Evolutionary conservation across 495 filamentous ascomycete species (phyloP).

Genomic region (Filosporella fistucella): DNA sequence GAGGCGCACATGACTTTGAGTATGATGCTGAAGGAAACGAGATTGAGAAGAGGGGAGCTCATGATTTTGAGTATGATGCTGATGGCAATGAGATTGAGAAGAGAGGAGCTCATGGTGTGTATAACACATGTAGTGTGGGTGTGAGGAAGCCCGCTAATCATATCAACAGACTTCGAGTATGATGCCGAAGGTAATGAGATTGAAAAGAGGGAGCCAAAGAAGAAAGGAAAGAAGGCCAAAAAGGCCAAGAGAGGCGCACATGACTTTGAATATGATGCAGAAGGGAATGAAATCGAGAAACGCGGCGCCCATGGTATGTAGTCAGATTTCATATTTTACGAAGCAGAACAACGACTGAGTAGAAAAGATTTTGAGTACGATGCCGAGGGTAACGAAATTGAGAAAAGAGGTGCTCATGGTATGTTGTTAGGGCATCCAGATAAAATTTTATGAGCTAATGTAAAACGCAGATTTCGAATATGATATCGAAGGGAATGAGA

Average conservation of each 20-base stretch:
- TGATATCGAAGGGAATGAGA: conserved; percentile 10
- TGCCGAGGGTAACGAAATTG: background rate
- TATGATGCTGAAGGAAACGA: conserved; percentile 13
- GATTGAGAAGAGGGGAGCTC: conserved; percentile 3
- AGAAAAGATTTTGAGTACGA: conserved; percentile 2
- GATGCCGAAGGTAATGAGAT: conserved; percentile 15
- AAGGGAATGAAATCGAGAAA: conserved; percentile 10
- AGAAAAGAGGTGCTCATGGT: background rate
- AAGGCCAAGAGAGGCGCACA: background rate
- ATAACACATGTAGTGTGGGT: no score
- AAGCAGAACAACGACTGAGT: conserved; percentile 3
- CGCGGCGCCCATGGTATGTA: background rate
- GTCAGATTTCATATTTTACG: no score
- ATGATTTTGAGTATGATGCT: conserved; percentile 4
- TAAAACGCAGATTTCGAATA: conserved; percentile 6
- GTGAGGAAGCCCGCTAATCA: no score
- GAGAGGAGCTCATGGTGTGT: background rate
- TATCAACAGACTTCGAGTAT: conserved; percentile 1
- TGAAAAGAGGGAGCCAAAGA: conserved; percentile 12
- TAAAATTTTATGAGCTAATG: no score
- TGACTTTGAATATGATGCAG: conserved; percentile 6
- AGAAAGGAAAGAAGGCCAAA: conserved; percentile 12
- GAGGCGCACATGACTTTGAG: background rate
- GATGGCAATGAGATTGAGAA: conserved; percentile 10
- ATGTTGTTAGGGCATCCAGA: no score